Evolutionary conservation across 2,329 filamentous ascomycete species (phyloP), one percentile per base, ranked within the genome.

Genomic region (Macrophomina tecta): DNA sequence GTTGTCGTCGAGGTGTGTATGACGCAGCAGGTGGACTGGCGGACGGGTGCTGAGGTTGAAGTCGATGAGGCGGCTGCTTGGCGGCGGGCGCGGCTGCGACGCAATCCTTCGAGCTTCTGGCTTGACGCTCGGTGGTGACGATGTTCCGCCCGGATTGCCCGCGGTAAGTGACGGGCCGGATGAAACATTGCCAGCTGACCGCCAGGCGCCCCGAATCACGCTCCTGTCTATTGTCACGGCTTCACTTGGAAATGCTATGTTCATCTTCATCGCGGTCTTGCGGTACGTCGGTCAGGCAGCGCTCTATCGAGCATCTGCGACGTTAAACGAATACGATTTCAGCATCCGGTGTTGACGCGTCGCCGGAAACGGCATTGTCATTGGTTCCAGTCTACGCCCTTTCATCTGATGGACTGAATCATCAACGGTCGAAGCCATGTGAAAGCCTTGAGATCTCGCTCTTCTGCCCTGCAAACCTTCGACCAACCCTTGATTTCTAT

Each of bases 41-140:
- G 38, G 45, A 42, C n/a, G 60, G 34, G 45, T 38, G 45, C 36
- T 49, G 45, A 34, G 36, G 40, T 36, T 63, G 60, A 52, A 52
- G 60, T 63, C 51, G 48, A 52, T 49, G 61, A 36, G 61, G 61
- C 48, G 58, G 53, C 53, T 55, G 28, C 49, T 45, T 64, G 36
- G 61, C 45, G 46, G 60, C 60, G 45, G 53, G 60, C 60, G 61
- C 30, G 56, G 48, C 32, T 34, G 49, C 61, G 49, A 64, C 61
- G 61, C 61, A 64, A 64, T 64, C 61, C 61, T 62, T 64, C 56
- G 56, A 61, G 56, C 56, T 61, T 60, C 56, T 58, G n/a, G 14
- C 32, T n/a, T 32, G 30, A 23, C 28, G 23, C 56, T 64, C 61
- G 61, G 61, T 64, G 61, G 61, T 64, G 61, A 52, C 49, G 61